A percentile compares a stretch with the other conserved stretches of the same genome.
Conservation (phyloP, 305 asterid genomes). For the Plantago coronopus region DNA sequence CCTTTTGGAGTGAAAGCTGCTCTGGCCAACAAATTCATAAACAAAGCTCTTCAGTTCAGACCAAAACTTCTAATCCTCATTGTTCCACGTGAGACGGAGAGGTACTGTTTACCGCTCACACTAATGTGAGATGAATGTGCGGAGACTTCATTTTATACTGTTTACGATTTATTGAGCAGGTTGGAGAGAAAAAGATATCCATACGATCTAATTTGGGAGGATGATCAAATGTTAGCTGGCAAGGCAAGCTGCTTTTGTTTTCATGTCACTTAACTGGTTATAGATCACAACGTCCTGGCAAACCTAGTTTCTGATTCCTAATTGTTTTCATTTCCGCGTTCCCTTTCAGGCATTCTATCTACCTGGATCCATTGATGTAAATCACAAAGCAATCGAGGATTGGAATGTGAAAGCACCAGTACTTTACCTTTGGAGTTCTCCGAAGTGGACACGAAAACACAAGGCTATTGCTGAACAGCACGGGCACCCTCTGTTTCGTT, state of each 20-base stretch:
- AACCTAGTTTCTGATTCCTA: conserved; percentile 5
- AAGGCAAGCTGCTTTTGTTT: conserved; percentile 39
- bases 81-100: conserved; percentile 60
- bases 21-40: conserved; percentile 68
- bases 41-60: conserved; percentile 78
- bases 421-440: conserved; percentile 80
- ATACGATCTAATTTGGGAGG: conserved; percentile 80
- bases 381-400: conserved; percentile 68
- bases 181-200: conserved; percentile 44
- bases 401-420: conserved; percentile 69
- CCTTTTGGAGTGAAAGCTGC: conserved; percentile 76
- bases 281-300: background rate
- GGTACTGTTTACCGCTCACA: conserved; percentile 32
- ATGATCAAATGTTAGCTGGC: conserved; percentile 55
- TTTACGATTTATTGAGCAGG: conserved; percentile 37
- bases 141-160: background rate
- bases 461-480: conserved; percentile 53
- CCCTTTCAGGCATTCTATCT: conserved; percentile 79
- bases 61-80: conserved; percentile 86
- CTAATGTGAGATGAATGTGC: too few relatives aligned
- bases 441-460: conserved; percentile 58
- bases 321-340: conserved; percentile 6
- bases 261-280: background rate
- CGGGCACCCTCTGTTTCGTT: conserved; percentile 38
- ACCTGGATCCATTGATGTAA: conserved; percentile 75